phyloP scores from a whole-genome alignment of 2,329 filamentous ascomycete genomes.

The Neonectria faginata region DNA sequence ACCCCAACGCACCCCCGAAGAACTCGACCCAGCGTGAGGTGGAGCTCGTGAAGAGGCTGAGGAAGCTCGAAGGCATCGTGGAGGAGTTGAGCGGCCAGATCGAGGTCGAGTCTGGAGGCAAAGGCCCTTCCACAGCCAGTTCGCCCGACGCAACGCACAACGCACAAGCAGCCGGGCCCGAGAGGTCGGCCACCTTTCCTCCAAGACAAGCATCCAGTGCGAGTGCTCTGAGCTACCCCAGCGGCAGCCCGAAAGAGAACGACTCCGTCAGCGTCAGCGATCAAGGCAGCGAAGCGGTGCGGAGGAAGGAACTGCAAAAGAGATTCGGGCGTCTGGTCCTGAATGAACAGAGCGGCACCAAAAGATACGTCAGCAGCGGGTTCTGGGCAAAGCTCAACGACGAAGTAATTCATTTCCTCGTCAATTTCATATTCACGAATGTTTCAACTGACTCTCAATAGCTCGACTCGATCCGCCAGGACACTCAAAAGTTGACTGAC shows the following conservation, averaged over 20 bases:
- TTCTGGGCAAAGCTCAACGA: constrained; percentile 83
- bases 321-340: constrained; percentile 77
- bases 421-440: too few relatives aligned
- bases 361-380: constrained; percentile 79
- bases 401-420: constrained; percentile 65
- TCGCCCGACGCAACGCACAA: constrained; percentile 47
- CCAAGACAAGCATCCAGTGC: constrained; percentile 35
- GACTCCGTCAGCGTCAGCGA: constrained; percentile 36
- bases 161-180: constrained; percentile 28
- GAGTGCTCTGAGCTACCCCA: constrained; percentile 14
- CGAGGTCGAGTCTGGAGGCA: constrained; percentile 60
- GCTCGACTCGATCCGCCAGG: constrained; percentile 59
- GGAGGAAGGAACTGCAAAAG: constrained; percentile 49
- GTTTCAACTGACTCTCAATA: constrained; percentile 34
- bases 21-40: constrained; percentile 71
- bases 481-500: constrained; percentile 60
- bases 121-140: constrained; percentile 46
- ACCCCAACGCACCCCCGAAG: constrained; percentile 71
- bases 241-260: constrained; percentile 42
- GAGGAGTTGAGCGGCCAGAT: constrained; percentile 75
- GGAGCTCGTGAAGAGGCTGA: constrained; percentile 78
- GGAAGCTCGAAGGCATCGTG: constrained; percentile 81
- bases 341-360: constrained; percentile 74
- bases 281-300: constrained; percentile 50
- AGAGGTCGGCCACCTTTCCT: constrained; percentile 29